Evolutionary conservation across 148 eudicot genomes (phyloP), one percentile per base, ranked within the genome.

Genomic region (Nepenthes mirabilis): DNA sequence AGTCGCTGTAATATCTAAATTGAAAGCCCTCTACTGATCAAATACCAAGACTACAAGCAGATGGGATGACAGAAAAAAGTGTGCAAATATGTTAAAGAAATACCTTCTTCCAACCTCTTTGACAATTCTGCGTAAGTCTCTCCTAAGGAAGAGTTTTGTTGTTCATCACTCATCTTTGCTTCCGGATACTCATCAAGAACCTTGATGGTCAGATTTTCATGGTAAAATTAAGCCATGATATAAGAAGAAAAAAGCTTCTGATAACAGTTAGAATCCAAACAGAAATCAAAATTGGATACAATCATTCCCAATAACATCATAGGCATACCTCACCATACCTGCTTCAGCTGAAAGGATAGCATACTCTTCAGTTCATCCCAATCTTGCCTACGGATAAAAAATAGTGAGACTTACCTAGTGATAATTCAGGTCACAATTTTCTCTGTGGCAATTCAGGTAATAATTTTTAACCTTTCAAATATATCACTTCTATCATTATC

Each of bases 21-120:
- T 23, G 23, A 23, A 23, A 23, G 23, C 23, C 23, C 23, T 23
- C 23, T 23, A 23, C 23, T 23, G 23, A 23, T 23, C 23, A 23
- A 23, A 23, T 23, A 40, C 45, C 4, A 40, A 40, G 45, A 40
- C 45, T 8, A 40, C 8, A 40, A 3, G 45, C 45, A 40, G 45
- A 40, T 40, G 45, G 45, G 45, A 40, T 4, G 45, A 40, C 49
- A 47, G 23, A 9, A 65, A 23, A 23, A 23, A 23, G 23, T 23
- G 23, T 23, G 23, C 23, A 23, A 23, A 23, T 23, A 23, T 23
- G 23, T 23, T 23, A 23, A 14, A 75, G 50, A 68, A 68, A 62
- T 83, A 90, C 97, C 97, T 82, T 83, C 82, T 57, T 87, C 87
- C 85, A 91, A 74, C 68, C 89, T 81, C 72, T 79, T 74, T 59